A percentile compares a stretch with the other conserved stretches of the same genome.
Conservation (phyloP, 345 rosid genomes). For the Passiflora organensis region DNA sequence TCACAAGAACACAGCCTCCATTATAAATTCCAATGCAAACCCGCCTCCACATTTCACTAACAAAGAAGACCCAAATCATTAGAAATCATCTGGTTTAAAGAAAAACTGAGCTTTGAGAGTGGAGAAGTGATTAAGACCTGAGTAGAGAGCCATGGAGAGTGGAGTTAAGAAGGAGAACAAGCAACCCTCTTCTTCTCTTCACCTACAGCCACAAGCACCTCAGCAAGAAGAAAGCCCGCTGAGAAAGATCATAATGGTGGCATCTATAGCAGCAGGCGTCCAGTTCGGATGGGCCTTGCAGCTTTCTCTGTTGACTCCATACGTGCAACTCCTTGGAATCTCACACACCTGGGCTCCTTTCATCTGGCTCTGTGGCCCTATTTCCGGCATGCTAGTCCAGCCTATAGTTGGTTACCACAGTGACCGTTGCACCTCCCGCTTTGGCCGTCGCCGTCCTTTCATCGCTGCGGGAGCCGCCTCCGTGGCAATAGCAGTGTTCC, state of each 20-base stretch:
- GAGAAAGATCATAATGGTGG: constrained; percentile 52
- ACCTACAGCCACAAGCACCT: neutral
- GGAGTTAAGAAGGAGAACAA: constrained; percentile 3
- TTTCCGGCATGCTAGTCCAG: constrained; percentile 85
- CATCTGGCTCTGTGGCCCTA: constrained; percentile 92
- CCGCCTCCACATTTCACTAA: neutral
- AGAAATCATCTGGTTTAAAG: neutral
- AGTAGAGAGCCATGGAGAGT: constrained; percentile 1
- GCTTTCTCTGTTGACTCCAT: constrained; percentile 78
- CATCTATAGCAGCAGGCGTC: constrained; percentile 81
- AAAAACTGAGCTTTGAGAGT: neutral
- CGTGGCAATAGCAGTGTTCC: constrained; percentile 58
- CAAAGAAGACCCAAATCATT: neutral
- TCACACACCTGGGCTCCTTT: constrained; percentile 83
- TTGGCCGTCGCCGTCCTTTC: constrained; percentile 90
- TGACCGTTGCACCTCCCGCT: constrained; percentile 64
- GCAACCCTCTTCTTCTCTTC: neutral
- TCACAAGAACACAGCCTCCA: neutral
- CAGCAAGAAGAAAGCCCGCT: constrained; percentile 7
- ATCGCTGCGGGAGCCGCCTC: constrained; percentile 47
- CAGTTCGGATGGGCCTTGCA: constrained; percentile 97
- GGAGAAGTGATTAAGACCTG: neutral
- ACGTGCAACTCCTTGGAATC: constrained; percentile 76
- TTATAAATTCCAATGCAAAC: constrained; percentile 17
- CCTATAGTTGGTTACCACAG: constrained; percentile 82